These are phyloP conservation scores for Magnusiomyces suaveolens DNA, from an alignment of 1,139 yeast species.

Conservation along the genomic window DNA sequence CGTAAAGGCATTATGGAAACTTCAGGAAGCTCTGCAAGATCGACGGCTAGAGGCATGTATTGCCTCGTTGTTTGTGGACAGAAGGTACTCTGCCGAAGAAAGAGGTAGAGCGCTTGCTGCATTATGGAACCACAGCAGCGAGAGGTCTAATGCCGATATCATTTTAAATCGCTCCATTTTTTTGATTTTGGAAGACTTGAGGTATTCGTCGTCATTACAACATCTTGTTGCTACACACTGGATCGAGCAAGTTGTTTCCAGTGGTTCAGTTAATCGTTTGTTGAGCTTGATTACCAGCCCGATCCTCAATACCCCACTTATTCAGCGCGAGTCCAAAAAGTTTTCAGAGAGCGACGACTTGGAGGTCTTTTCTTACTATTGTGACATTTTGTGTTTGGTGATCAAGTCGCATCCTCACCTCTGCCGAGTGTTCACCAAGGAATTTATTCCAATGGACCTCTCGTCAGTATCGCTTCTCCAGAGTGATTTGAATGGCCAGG, in stretches of 20 bases:
- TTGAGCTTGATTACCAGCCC: slow-evolving; percentile 49
- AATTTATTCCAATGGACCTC: slow-evolving; percentile 33
- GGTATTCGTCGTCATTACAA: slow-evolving; percentile 26
- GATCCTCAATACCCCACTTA: slow-evolving; percentile 32
- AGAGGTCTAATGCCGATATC: slow-evolving; percentile 34
- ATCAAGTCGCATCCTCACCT: slow-evolving; percentile 15
- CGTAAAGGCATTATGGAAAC: slow-evolving; percentile 38
- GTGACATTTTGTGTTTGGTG: slow-evolving; percentile 13
- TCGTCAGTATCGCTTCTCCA: slow-evolving; percentile 21
- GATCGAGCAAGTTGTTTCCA: slow-evolving; percentile 42
- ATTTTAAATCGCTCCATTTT: slow-evolving; percentile 59
- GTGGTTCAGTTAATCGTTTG: slow-evolving; percentile 51
- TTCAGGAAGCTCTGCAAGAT: slow-evolving; percentile 30
- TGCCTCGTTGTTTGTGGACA: slow-evolving; percentile 26
- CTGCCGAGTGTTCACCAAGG: slow-evolving; percentile 10
- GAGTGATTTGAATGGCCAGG: slow-evolving; percentile 34
- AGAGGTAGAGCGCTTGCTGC: slow-evolving; percentile 30
- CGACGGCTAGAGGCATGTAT: slow-evolving; percentile 33
- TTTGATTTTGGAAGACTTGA: slow-evolving; percentile 54
- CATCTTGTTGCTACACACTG: slow-evolving; percentile 45
- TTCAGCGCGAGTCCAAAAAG: slow-evolving; percentile 38
- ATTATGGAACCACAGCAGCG: slow-evolving; percentile 37
- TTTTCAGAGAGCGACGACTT: slow-evolving; percentile 30
- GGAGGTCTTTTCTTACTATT: slow-evolving; percentile 16
- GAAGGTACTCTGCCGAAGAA: slow-evolving; percentile 15